Evolutionary conservation across 257 asterid species (phyloP), one percentile per base, ranked within the genome.

Genomic region (Lantana camara): DNA sequence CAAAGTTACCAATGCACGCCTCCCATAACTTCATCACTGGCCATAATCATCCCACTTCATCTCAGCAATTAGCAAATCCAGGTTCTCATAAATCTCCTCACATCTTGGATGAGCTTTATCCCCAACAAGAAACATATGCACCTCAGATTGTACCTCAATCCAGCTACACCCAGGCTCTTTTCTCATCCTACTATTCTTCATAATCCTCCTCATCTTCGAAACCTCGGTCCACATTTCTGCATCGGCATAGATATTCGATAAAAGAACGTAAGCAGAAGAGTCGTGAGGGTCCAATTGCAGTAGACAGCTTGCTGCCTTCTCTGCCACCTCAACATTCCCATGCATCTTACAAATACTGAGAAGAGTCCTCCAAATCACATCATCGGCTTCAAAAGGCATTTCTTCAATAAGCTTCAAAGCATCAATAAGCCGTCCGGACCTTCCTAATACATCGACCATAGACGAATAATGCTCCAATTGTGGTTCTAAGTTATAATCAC

Each of bases 81-180:
- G 64, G 13, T 62, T 78, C 16, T 69, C 76, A 45, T 89, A 91
- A 56, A 91, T 83, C 67, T 86, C 89, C 11, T 46, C 67, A 64
- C 85, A 81, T 65, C 84, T 79, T 4, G 95, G 95, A 82, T 91
- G 98, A 50, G 95, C 87, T 83, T 84, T 89, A 52, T 91, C 96
- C 35, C 89, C 88, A 23, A 78, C 91, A 75, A 89, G 87, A 74
- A 91, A 89, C 96, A 83, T 86, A 30, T 89, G 92, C 48, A 89
- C 87, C 64, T 84, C 96, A 23, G 96, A 79, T 62, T 80, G 85
- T n/a, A 86, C 57, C 86, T 89, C 97, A 34, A 86, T 74, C 98
- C 97, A 86, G 79, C 97, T 91, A 74, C 96, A 89, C 4, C 98
- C 98, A 0, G 96, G 96, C 69, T 89, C 96, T 55, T 89, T 91